Evolutionary conservation across 306 rosid genomes (phyloP).

Genomic region (Castanospermum australe): DNA sequence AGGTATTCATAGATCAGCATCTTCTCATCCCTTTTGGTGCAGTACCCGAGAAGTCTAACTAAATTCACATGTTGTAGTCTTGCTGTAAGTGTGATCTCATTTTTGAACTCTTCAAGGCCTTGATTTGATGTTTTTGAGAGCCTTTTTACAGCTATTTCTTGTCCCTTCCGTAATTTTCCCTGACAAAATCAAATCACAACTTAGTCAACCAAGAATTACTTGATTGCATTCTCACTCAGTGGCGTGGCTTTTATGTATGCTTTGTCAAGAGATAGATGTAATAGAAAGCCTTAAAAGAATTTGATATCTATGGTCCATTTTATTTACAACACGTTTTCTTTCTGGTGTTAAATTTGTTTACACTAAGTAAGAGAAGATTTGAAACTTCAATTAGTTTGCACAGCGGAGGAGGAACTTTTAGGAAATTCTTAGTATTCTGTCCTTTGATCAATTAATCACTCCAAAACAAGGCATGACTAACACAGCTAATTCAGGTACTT

Average conservation of each 20-base stretch:
- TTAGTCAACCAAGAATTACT: background rate
- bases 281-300: background rate
- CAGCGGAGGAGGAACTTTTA: too few species aligned
- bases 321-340: background rate
- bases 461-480: too few species aligned
- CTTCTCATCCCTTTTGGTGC: conserved; percentile 37
- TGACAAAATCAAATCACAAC: conserved; percentile 22
- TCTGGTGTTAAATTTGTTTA: background rate
- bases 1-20: conserved; percentile 51
- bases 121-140: conserved; percentile 48
- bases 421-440: too few species aligned
- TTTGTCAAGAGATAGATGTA: background rate
- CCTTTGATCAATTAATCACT: too few species aligned
- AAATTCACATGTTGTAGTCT: conserved; percentile 56
- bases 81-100: conserved; percentile 49
- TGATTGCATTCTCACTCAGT: background rate
- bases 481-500: too few species aligned
- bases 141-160: conserved; percentile 49
- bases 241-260: background rate
- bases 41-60: conserved; percentile 39
- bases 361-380: too few species aligned
- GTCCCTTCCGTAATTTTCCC: conserved; percentile 47
- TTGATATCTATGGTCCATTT: background rate
- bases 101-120: conserved; percentile 51
- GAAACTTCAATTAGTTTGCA: too few species aligned